Conservation (phyloP, 495 filamentous ascomycete genomes). For the Penicillium paxilli region DNA sequence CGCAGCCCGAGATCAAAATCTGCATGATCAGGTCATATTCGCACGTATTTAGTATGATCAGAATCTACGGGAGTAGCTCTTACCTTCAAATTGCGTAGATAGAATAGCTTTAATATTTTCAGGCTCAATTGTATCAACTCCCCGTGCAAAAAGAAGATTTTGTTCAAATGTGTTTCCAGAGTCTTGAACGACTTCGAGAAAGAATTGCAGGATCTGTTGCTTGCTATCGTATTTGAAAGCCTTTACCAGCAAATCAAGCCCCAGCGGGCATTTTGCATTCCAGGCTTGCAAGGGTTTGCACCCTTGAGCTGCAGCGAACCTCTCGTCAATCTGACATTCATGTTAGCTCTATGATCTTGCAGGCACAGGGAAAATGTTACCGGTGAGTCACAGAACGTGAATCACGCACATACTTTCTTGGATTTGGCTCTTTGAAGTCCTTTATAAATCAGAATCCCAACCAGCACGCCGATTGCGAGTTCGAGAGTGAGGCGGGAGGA, state of each 20-base stretch:
- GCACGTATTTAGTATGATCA: too few relatives aligned
- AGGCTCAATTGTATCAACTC: constrained; percentile 37
- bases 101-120: constrained; percentile 43
- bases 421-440: too few relatives aligned
- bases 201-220: constrained; percentile 13
- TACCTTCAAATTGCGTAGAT: constrained; percentile 25
- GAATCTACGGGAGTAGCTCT: too few relatives aligned
- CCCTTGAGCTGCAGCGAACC: not conserved
- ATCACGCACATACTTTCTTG: too few relatives aligned
- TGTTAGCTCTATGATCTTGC: not conserved
- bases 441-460: too few relatives aligned
- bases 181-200: constrained; percentile 11
- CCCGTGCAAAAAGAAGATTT: constrained; percentile 21
- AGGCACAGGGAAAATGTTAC: not conserved
- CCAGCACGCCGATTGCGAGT: too few relatives aligned
- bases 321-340: not conserved
- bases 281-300: not conserved
- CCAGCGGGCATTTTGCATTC: constrained; percentile 12
- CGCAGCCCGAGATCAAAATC: constrained; percentile 1
- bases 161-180: constrained; percentile 43
- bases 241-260: constrained; percentile 14
- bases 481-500: too few relatives aligned
- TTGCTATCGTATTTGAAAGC: constrained; percentile 2
- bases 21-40: not conserved
- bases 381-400: not conserved